Conservation (phyloP, 371 early-diverging fungal genomes). For the Basidiobolus meristosporus region DNA sequence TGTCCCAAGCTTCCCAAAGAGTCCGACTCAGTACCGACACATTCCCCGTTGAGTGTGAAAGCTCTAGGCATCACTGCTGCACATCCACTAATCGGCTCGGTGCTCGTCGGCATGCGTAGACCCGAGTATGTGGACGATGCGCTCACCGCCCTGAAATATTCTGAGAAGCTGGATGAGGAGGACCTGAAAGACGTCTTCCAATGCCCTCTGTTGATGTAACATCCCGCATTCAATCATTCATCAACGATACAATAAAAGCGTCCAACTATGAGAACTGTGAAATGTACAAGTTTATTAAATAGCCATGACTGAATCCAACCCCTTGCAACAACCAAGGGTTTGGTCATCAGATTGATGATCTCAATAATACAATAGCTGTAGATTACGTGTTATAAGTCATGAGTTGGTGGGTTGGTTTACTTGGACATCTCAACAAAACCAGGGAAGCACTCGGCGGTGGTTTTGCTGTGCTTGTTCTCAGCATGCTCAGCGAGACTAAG, state of each 20-base stretch:
- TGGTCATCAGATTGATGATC: too few species aligned
- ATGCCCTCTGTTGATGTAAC: background rate
- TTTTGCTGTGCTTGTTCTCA: slow-evolving; percentile 63
- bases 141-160: slow-evolving; percentile 5
- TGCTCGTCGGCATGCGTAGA: slow-evolving; percentile 49
- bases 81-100: slow-evolving; percentile 32
- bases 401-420: too few species aligned
- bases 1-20: slow-evolving; percentile 13
- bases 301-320: background rate
- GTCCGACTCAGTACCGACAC: slow-evolving; percentile 7
- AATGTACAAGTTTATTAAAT: background rate
- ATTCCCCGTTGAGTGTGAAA: slow-evolving; percentile 33
- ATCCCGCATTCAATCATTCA: background rate
- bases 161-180: background rate
- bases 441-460: slow-evolving; percentile 65
- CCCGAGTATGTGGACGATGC: slow-evolving; percentile 38
- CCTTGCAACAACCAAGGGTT: background rate
- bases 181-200: background rate
- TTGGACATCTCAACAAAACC: slow-evolving; percentile 9
- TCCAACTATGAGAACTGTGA: background rate
- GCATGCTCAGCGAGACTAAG: slow-evolving; percentile 46
- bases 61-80: slow-evolving; percentile 20
- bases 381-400: too few species aligned
- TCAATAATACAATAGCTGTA: too few species aligned
- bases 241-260: background rate